Evolutionary conservation across 805 yeast species (phyloP).

Genomic region (Saturnispora mendoncae): DNA sequence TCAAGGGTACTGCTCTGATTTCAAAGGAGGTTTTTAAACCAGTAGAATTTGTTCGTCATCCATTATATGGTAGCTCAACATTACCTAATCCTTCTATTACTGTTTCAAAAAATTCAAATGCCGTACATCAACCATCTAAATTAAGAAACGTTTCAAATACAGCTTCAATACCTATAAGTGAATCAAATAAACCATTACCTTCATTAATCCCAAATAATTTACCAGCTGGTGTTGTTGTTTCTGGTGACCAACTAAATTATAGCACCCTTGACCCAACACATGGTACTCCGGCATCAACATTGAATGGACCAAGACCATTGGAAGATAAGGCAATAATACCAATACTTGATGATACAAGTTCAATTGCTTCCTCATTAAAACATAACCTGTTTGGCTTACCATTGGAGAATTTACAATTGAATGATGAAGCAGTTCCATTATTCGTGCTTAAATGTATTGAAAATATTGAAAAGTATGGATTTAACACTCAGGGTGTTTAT

Average conservation of each 20-base stretch:
- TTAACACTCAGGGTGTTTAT: constrained; percentile 83
- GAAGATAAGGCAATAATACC: constrained; percentile 1
- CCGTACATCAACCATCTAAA: constrained; percentile 8
- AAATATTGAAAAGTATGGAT: constrained; percentile 77
- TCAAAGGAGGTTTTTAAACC: constrained; percentile 42
- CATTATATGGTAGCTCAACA: constrained; percentile 37
- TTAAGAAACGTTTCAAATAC: constrained; percentile 7
- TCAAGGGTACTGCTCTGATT: constrained; percentile 28
- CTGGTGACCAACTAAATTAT: constrained; percentile 11
- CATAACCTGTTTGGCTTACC: constrained; percentile 67
- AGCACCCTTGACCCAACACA: constrained; percentile 23
- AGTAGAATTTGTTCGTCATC: constrained; percentile 63
- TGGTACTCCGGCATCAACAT: constrained; percentile 6
- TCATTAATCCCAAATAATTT: neutral
- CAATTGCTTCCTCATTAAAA: constrained; percentile 2
- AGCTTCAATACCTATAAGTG: neutral
- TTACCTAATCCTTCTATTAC: neutral
- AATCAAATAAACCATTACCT: constrained; percentile 9
- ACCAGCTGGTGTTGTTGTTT: constrained; percentile 8
- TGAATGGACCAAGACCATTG: constrained; percentile 22
- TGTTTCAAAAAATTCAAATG: neutral
- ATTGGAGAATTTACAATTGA: constrained; percentile 70
- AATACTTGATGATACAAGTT: constrained; percentile 12
- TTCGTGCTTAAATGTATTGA: constrained; percentile 84
- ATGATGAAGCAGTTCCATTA: constrained; percentile 87